Conservation (phyloP, 768 basidiomycete species). For the Pulveroboletus frians region DNA sequence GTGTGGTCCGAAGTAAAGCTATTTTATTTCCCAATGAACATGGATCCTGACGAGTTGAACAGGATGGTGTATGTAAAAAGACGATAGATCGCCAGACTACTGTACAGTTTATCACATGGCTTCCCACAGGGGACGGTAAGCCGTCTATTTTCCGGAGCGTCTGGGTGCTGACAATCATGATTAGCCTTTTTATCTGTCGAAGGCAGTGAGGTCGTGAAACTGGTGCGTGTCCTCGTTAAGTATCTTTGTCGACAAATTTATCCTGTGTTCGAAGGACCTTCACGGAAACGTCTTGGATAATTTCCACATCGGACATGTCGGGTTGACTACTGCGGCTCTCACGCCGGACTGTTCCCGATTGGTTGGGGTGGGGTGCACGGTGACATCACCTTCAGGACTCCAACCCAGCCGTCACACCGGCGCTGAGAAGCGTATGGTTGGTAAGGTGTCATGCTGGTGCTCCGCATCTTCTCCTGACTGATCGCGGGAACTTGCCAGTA, state of each 20-base stretch:
- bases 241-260: too few relatives aligned
- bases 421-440: conserved; percentile 50
- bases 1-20: conserved; percentile 45
- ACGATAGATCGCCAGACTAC: conserved; percentile 44
- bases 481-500: conserved; percentile 28
- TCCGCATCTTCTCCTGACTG: background rate
- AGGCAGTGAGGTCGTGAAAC: conserved; percentile 40
- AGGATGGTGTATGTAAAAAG: conserved; percentile 48
- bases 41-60: conserved; percentile 3
- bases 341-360: conserved; percentile 43
- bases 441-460: conserved; percentile 26
- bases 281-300: conserved; percentile 40
- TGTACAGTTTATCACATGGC: conserved; percentile 48
- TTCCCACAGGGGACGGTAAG: conserved; percentile 45
- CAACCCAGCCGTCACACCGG: conserved; percentile 45
- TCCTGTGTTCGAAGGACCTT: conserved; percentile 33
- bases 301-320: conserved; percentile 42
- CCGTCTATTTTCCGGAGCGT: conserved; percentile 1
- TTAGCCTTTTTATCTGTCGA: conserved; percentile 51
- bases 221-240: conserved; percentile 28
- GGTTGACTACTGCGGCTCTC: conserved; percentile 46
- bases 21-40: background rate
- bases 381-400: conserved; percentile 36
- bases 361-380: conserved; percentile 45
- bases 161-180: conserved; percentile 10